phyloP scores from a whole-genome alignment of 177 flowering plant genomes.

The Vitis hybrid region DNA sequence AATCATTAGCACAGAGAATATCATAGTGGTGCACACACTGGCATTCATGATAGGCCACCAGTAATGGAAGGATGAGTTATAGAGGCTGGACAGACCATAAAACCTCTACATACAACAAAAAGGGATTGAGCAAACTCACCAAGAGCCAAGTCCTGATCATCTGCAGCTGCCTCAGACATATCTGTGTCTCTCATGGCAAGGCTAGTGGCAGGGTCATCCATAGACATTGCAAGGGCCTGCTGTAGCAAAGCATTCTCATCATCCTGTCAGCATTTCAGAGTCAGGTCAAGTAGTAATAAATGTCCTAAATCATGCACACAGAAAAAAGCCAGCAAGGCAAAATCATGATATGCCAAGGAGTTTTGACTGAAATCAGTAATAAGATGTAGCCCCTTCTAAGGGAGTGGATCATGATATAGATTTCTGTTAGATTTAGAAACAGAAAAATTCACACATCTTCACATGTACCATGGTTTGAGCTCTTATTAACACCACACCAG shows the following conservation, averaged over 20 bases:
- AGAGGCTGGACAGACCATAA: not conserved
- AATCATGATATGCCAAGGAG: no score
- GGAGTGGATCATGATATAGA: no score
- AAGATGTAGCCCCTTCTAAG: no score
- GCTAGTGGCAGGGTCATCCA: constrained; percentile 65
- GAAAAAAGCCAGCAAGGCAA: not conserved
- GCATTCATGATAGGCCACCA: not conserved
- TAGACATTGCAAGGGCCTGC: constrained; percentile 92
- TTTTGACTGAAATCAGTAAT: no score
- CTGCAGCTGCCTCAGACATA: constrained; percentile 81
- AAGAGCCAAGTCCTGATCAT: constrained; percentile 78
- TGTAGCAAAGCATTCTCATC: constrained; percentile 80
- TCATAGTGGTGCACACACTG: no score
- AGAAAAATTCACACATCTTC: no score
- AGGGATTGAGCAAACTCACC: constrained; percentile 42
- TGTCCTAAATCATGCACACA: not conserved
- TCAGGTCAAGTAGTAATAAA: constrained; percentile 5
- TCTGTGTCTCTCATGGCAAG: constrained; percentile 51
- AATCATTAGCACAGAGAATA: no score
- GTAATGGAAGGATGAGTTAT: not conserved
- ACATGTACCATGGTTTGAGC: no score
- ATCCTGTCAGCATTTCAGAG: constrained; percentile 45
- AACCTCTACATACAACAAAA: constrained; percentile 2
- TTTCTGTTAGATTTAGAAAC: no score
- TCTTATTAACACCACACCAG: no score